Evolutionary conservation across 306 rosid genomes (phyloP).

Genomic region (Cicer cuneatum): DNA sequence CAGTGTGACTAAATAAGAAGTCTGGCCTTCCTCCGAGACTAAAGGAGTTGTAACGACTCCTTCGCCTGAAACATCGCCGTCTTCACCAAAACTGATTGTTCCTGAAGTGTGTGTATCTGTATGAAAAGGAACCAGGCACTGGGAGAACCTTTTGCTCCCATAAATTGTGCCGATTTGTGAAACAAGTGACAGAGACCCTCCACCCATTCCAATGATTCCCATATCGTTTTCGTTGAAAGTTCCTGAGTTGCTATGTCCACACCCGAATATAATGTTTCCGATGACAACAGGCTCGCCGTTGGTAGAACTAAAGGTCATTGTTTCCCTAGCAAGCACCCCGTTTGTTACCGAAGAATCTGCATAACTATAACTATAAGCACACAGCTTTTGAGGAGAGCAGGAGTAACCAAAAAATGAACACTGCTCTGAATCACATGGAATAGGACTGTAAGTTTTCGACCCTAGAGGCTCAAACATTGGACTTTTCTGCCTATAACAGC

Average conservation of each 20-base stretch:
- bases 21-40: conserved; percentile 51
- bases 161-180: conserved; percentile 54
- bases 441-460: conserved; percentile 51
- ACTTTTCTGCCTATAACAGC: conserved; percentile 57
- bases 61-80: conserved; percentile 58
- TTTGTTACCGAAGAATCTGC: conserved; percentile 49
- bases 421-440: conserved; percentile 54
- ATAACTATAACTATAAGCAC: conserved; percentile 55
- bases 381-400: conserved; percentile 53
- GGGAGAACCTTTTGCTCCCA: conserved; percentile 61
- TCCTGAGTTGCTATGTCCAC: conserved; percentile 63
- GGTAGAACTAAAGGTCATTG: conserved; percentile 41
- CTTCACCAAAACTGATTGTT: conserved; percentile 58
- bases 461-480: conserved; percentile 55
- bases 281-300: conserved; percentile 35
- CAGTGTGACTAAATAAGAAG: conserved; percentile 57
- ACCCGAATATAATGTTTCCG: conserved; percentile 54
- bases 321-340: conserved; percentile 58
- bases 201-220: conserved; percentile 66
- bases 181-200: conserved; percentile 62
- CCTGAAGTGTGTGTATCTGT: conserved; percentile 54
- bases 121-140: conserved; percentile 62
- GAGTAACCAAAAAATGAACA: conserved; percentile 44
- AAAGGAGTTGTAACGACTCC: conserved; percentile 64
- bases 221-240: conserved; percentile 62